Evolutionary conservation across 1,284 basidiomycete species (phyloP), one percentile per base, ranked within the genome.

Genomic region (Austroboletus novae-zelandiae): DNA sequence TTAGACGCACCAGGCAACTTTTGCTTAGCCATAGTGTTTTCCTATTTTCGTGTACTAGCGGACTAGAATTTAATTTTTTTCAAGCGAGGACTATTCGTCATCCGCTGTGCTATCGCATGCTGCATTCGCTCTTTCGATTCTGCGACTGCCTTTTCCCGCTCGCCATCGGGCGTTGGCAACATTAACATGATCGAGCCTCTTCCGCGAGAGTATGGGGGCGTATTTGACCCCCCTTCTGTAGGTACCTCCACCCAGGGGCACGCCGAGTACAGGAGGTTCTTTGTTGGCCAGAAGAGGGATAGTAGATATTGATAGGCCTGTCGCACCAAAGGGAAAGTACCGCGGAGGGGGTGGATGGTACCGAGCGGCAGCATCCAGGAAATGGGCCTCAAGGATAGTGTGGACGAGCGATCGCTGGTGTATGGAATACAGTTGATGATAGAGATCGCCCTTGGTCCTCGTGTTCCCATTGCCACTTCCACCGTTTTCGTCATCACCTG

Each of bases 161-260:
- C 83, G 77, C 87, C 90, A 96, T 49, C 86, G 78, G 60, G 81
- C 81, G 65, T 97, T 95, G 14, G 82, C 77, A 15, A 80, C 77
- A 36, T 91, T 86, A 0, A 89, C 84, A 17, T 77, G 76, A 51
- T 89, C 87, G 30, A 86, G 72, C 49, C 89, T 75, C 47, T 82
- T 79, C 49, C 92, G 76, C 50, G 75, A 61, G 43, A 92, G 61
- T 34, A 97, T 58, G 8, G 83, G 83, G 10, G 80, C 72, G 58
- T 94, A 94, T 56, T 78, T 83, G 13, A 72, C 70, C 8, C 74
- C 76, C 20, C 83, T 76, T 54, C 79, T 78, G 48, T 77, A 78
- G 43, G 77, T 78, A 1, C 89, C 91, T 0, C 85, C 91, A 2
- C 93, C 94, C 1, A 91, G 61, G 1, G 89, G 89, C 13, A 89